These are phyloP conservation scores for Monosporascus sp. DNA, from an alignment of 2,329 filamentous ascomycete genomes.

Conservation along the genomic window DNA sequence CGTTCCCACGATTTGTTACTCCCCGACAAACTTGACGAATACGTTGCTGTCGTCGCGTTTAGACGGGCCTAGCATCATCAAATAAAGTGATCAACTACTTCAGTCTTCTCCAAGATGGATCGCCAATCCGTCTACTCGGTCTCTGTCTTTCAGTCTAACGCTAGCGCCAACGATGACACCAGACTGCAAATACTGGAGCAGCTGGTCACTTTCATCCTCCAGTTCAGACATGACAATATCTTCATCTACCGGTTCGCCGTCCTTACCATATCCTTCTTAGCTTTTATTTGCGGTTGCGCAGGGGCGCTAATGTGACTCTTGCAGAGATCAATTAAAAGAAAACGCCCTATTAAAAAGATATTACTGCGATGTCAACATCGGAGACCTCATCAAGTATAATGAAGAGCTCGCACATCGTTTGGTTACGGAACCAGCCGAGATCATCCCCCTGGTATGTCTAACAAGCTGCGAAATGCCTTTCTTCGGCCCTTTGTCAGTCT, in stretches of 20 bases:
- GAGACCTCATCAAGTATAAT: conserved; percentile 91
- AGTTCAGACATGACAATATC: conserved; percentile 88
- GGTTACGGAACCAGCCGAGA: conserved; percentile 82
- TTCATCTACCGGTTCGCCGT: conserved; percentile 82
- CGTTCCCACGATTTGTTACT: not conserved
- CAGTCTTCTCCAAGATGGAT: conserved; percentile 58
- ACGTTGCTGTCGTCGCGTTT: no score
- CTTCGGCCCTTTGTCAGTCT: conserved; percentile 2
- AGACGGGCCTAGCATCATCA: no score
- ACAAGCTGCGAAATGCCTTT: not conserved
- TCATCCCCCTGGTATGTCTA: conserved; percentile 76
- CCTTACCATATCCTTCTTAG: not conserved
- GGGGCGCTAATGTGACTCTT: conserved; percentile 21
- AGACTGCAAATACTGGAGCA: conserved; percentile 69
- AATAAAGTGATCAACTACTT: no score
- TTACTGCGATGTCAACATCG: conserved; percentile 93
- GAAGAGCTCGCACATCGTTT: conserved; percentile 90
- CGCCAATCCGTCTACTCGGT: conserved; percentile 80
- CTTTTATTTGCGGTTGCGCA: not conserved
- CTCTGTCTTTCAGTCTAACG: conserved; percentile 68
- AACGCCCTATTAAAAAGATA: conserved; percentile 93
- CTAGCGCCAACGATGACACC: conserved; percentile 62
- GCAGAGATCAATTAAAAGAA: conserved; percentile 87
- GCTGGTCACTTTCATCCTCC: conserved; percentile 85
- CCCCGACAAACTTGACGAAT: not conserved